phyloP scores from a whole-genome alignment of 2,329 filamentous ascomycete genomes.

The Colletotrichum spaethianum region DNA sequence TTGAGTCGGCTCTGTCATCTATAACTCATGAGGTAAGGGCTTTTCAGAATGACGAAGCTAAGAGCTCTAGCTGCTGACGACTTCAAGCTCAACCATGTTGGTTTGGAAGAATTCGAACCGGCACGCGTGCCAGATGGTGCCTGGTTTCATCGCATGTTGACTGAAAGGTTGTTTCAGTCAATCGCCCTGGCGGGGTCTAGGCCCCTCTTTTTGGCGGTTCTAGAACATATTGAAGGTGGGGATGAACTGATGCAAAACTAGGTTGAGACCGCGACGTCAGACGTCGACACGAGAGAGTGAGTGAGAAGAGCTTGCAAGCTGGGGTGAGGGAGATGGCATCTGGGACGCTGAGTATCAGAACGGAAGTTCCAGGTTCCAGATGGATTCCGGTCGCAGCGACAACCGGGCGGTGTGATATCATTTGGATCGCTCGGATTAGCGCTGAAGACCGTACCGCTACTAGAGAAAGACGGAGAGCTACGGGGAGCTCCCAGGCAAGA shows the following conservation, averaged over 20 bases:
- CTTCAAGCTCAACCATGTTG: background rate
- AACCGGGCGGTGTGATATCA: slow-evolving; percentile 12
- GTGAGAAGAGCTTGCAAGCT: background rate
- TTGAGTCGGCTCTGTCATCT: background rate
- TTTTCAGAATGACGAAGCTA: background rate
- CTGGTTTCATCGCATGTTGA: slow-evolving; percentile 32
- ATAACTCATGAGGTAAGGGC: background rate
- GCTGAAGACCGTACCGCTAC: slow-evolving; percentile 15
- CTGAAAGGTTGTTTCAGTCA: slow-evolving; percentile 23
- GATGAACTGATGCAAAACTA: background rate
- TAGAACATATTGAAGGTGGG: background rate
- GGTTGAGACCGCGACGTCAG: background rate
- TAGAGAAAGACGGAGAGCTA: slow-evolving; percentile 16
- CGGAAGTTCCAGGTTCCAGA: background rate
- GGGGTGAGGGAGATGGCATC: background rate
- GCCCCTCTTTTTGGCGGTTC: background rate
- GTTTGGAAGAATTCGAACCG: background rate
- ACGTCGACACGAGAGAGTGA: no score
- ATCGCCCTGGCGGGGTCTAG: background rate
- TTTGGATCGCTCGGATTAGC: slow-evolving; percentile 5
- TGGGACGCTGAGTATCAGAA: background rate
- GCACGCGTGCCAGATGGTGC: slow-evolving; percentile 11
- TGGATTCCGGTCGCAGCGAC: slow-evolving; percentile 10
- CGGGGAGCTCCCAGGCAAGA: slow-evolving; percentile 19
- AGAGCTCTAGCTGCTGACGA: background rate